phyloP scores from a whole-genome alignment of 2,329 filamentous ascomycete genomes.

The Pseudocercospora fuligena region DNA sequence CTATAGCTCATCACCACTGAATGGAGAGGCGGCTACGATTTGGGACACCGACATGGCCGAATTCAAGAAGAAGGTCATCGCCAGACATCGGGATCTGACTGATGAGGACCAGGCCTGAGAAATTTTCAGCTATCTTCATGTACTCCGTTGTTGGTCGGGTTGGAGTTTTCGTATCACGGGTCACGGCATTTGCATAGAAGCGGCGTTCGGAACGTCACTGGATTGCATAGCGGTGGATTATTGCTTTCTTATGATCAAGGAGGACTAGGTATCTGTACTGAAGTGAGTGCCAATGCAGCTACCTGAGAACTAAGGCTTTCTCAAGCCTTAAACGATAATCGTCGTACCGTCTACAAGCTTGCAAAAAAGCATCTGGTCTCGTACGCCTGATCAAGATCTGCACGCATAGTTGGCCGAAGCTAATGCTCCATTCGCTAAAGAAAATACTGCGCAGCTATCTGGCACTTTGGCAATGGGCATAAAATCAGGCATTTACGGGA shows the following conservation, averaged over 20 bases:
- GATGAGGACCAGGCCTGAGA: conserved; percentile 46
- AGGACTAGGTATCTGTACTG: not conserved
- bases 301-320: not conserved
- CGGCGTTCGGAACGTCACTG: not conserved
- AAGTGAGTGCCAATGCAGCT: not conserved
- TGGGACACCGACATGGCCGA: conserved; percentile 89
- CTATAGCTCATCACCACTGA: conserved; percentile 83
- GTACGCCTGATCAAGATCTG: not conserved
- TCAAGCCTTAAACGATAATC: not conserved
- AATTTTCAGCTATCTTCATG: too few species aligned
- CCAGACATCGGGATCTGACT: conserved; percentile 62
- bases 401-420: not conserved
- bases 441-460: too few species aligned
- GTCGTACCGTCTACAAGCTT: not conserved
- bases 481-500: not conserved
- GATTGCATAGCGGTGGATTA: not conserved
- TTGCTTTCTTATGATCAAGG: not conserved
- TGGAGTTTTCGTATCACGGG: not conserved
- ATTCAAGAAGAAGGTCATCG: conserved; percentile 78
- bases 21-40: conserved; percentile 92
- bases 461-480: not conserved
- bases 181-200: conserved; percentile 3
- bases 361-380: not conserved
- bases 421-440: too few species aligned
- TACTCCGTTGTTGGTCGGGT: not conserved